Percentiles rank a stretch among this genome's conserved stretches.
Conservation (phyloP, 2,329 filamentous ascomycete species). For the Cladosporium cucumerinum region DNA sequence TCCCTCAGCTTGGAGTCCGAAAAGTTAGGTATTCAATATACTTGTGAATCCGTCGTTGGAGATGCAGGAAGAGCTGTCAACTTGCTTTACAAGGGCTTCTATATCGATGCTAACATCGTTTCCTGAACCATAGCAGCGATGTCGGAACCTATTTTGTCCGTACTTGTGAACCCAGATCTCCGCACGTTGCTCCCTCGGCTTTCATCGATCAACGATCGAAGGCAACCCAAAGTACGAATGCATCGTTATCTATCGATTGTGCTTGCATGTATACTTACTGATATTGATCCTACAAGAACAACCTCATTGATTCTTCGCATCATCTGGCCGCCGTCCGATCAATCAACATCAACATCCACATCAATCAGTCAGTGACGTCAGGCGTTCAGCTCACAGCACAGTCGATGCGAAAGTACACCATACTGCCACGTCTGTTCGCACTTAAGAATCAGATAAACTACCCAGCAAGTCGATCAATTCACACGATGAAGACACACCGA, state of each 20-base stretch:
- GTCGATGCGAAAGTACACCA: background rate
- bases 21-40: background rate
- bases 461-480: too few relatives aligned
- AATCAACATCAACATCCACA: background rate
- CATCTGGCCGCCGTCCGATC: background rate
- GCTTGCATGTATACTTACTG: background rate
- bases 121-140: background rate
- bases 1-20: background rate
- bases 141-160: slow-evolving; percentile 9
- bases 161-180: slow-evolving; percentile 10
- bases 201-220: background rate
- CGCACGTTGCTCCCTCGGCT: slow-evolving; percentile 13
- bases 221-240: background rate
- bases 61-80: background rate
- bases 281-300: background rate
- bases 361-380: background rate
- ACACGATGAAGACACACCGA: background rate
- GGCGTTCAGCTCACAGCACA: background rate
- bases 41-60: background rate
- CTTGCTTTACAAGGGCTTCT: background rate
- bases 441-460: background rate
- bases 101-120: background rate
- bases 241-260: background rate
- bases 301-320: background rate
- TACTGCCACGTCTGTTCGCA: background rate